Base-by-base conservation (phyloP, 1,284 basidiomycete species). In the Sporisorium reilianum region DNA sequence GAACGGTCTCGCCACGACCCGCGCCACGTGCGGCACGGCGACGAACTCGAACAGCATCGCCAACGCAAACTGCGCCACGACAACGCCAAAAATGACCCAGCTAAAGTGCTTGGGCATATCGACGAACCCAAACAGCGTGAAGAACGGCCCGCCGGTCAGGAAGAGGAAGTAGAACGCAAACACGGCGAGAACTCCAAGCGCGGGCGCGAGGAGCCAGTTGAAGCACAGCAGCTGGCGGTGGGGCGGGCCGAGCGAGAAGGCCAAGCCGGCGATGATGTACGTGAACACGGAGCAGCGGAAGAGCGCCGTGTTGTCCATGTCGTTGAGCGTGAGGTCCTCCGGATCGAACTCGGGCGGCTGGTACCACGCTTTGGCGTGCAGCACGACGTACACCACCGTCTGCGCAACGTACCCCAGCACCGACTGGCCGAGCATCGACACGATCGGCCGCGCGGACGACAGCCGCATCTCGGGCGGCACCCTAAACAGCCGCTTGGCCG, bases 111-210 rank as follows among this genome's bases (percentile, higher is more conserved):
- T 16, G 2, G 64, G 63, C 51, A 78, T 56, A 4, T 50, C 53
- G 23, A 68, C 61, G 26, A 78, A 64, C 1, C 76, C 78, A 12
- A 80, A 78, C 18, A 78, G 50, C n/a, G 5, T 36, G 42, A 77
- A 79, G 44, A 79, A 60, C 23, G 65, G 66, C 0, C 77, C 77
- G n/a, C 38, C 54, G 11, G 59, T 77, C 28, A 71, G 20, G 59
- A 79, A 79, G n/a, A 75, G 36, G 34, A 77, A 75, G 59, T 76
- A 76, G 49, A 71, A 55, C 28, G 52, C 38, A 32, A 74, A 78
- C 25, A 64, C 44, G 38, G 64, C 28, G 7, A 80, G 51, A 25
- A 71, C 42, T n/a, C 58, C 28, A 5, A 80, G 61, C 3, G 78
- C 40, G 0, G 64, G 45, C 16, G 44, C 50, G 2, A 80, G 60